A percentile compares a stretch with the other conserved stretches of the same genome.
Evolutionary conservation across 495 filamentous ascomycete genomes (phyloP).

Genomic region (Trichoderma virens): DNA sequence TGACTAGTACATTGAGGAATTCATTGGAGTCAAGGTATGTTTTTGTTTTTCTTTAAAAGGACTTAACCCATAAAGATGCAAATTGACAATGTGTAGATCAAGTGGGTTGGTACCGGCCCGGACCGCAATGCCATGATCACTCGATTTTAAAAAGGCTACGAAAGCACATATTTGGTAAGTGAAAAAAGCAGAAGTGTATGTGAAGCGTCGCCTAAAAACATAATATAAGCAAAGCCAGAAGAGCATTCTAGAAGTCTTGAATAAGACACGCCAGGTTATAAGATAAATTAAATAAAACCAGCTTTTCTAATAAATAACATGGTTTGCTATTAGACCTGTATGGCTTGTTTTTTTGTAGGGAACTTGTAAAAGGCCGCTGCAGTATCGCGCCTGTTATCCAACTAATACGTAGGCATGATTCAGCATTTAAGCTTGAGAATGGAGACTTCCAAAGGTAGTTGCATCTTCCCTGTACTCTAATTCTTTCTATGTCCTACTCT

Average conservation of each 20-base stretch:
- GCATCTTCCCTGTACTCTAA: too few species aligned
- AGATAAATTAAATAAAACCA: not conserved
- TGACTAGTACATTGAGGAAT: slow-evolving; percentile 44
- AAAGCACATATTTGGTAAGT: not conserved
- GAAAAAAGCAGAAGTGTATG: not conserved
- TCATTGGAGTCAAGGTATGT: slow-evolving; percentile 58
- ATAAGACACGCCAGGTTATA: not conserved
- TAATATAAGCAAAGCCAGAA: not conserved
- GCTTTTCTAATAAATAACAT: not conserved
- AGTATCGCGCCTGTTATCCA: not conserved
- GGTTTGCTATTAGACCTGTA: not conserved
- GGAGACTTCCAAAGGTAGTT: too few species aligned
- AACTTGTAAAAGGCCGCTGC: not conserved
- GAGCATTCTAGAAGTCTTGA: not conserved
- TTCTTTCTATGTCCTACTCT: too few species aligned
- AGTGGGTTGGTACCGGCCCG: slow-evolving; percentile 13
- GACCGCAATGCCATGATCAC: slow-evolving; percentile 16
- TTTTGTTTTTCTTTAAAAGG: too few species aligned
- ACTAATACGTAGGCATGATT: not conserved
- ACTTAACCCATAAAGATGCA: not conserved
- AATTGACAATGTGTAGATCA: slow-evolving; percentile 9
- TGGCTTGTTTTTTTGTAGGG: not conserved
- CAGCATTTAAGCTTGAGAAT: not conserved
- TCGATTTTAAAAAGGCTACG: not conserved
- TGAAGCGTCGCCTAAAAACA: not conserved